These are phyloP conservation scores for Aquilaria yunnanensis DNA, from an alignment of 345 rosid species.

Conservation along the genomic window DNA sequence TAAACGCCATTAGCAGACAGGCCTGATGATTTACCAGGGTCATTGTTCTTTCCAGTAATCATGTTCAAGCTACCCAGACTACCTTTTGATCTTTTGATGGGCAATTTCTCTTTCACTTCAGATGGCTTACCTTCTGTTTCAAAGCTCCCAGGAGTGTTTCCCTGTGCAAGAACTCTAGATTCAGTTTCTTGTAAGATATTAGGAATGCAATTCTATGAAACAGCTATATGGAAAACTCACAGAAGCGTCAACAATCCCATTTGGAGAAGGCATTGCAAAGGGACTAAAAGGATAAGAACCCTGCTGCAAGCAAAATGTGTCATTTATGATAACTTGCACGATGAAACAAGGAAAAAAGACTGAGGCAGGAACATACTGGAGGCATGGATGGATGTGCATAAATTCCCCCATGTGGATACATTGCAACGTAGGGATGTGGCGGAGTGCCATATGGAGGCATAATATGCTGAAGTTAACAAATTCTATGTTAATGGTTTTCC, in stretches of 20 bases:
- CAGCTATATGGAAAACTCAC: constrained; percentile 36
- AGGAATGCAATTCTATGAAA: constrained; percentile 14
- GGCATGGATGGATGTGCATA: constrained; percentile 94
- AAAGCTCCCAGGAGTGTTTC: constrained; percentile 59
- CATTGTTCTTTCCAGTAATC: constrained; percentile 82
- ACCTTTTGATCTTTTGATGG: constrained; percentile 97
- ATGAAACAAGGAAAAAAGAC: constrained; percentile 10
- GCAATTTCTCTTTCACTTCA: constrained; percentile 88
- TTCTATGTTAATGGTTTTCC: constrained; percentile 4
- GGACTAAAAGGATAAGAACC: constrained; percentile 98
- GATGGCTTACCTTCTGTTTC: constrained; percentile 79
- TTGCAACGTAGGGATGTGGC: constrained; percentile 94
- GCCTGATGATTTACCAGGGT: constrained; percentile 60
- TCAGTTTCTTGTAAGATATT: constrained; percentile 9
- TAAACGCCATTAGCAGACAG: constrained; percentile 76
- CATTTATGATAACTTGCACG: constrained; percentile 11
- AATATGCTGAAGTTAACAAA: constrained; percentile 58
- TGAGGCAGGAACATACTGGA: constrained; percentile 48
- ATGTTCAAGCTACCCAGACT: constrained; percentile 94
- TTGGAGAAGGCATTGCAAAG: constrained; percentile 92
- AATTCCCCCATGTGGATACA: constrained; percentile 98
- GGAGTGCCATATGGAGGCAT: constrained; percentile 99
- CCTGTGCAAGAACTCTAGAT: constrained; percentile 37
- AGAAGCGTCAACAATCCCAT: constrained; percentile 76
- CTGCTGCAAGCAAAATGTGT: constrained; percentile 28